Base-by-base conservation (phyloP, 129 eudicot species). In the Lonicera japonica region DNA sequence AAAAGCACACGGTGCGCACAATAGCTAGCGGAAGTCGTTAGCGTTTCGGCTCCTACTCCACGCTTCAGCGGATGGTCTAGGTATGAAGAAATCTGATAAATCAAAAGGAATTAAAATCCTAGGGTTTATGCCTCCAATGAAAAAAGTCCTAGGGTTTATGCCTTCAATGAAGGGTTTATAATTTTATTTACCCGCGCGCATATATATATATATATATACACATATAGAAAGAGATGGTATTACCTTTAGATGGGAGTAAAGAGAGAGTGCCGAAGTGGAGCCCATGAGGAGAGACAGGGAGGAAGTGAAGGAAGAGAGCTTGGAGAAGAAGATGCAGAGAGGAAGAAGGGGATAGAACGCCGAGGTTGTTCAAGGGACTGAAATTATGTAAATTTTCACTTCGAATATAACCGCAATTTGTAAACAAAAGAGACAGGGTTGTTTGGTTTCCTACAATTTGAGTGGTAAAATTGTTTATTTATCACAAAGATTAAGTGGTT, bases 181-280 rank as follows among this genome's bases (percentile, higher is more conserved):
- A n/a, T n/a, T n/a, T n/a, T n/a, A n/a, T n/a, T n/a, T n/a, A n/a
- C n/a, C n/a, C n/a, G 21, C 21, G 20, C 2, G 11, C 56, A 1
- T 52, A 52, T 17, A 19, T 0, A 39, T 23, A 16, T 13, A n/a
- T 1, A 69, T 10, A 55, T 15, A 56, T 16, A 3, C 39, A 9
- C 47, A 64, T 17, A 38, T 21, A 16, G 12, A 13, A 57, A 60
- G 1, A 10, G 55, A n/a, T n/a, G n/a, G 21, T n/a, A 29, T 21
- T 66, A 80, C 79, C 74, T 75, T 80, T 8, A 83, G 82, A 51
- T 66, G 78, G 60, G 82, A 67, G 74, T 48, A 70, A 17, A 61
- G 65, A 18, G 90, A 73, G 73, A 50, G 21, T 50, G 55, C n/a
- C 0, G 55, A 50, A 17, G 55, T 16, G 55, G 21, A 50, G 55